These are phyloP conservation scores for Diaporthe sp. DNA, from an alignment of 2,329 filamentous ascomycete species.

Conservation along the genomic window DNA sequence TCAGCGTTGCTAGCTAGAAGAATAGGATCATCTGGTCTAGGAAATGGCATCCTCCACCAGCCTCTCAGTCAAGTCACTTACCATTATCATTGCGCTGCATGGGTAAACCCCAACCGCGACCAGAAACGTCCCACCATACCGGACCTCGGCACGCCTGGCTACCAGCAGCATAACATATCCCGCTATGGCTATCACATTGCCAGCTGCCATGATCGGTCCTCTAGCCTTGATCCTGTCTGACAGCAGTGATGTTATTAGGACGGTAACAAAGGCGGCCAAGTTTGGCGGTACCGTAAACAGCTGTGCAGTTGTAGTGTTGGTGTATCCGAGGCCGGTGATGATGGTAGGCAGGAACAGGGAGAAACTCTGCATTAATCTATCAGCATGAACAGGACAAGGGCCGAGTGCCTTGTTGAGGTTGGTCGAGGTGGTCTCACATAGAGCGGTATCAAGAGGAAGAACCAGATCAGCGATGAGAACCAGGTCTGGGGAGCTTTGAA, in stretches of 20 bases:
- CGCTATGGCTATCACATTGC: constrained; percentile 47
- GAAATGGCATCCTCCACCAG: neutral
- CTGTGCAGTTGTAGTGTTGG: constrained; percentile 50
- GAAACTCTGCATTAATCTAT: constrained; percentile 48
- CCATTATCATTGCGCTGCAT: constrained; percentile 46
- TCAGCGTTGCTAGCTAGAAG: neutral
- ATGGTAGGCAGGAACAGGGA: constrained; percentile 61
- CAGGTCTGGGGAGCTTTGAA: constrained; percentile 47
- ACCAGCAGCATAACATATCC: constrained; percentile 53
- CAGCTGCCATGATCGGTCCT: constrained; percentile 49
- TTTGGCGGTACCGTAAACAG: constrained; percentile 54
- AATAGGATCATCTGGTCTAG: neutral
- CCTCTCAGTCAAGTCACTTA: constrained; percentile 26
- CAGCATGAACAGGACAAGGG: constrained; percentile 40
- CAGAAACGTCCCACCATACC: constrained; percentile 52
- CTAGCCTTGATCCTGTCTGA: constrained; percentile 50
- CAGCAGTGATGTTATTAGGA: constrained; percentile 48
- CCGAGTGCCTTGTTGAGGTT: neutral
- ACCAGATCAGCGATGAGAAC: constrained; percentile 45
- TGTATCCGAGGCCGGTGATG: constrained; percentile 56
- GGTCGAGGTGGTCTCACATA: constrained; percentile 43
- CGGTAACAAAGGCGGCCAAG: constrained; percentile 48
- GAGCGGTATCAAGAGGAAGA: constrained; percentile 45
- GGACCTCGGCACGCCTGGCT: constrained; percentile 46
- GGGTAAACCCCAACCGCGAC: constrained; percentile 49